Evolutionary conservation across 1,284 basidiomycete genomes (phyloP).

Genomic region (Earliella scabrosa): DNA sequence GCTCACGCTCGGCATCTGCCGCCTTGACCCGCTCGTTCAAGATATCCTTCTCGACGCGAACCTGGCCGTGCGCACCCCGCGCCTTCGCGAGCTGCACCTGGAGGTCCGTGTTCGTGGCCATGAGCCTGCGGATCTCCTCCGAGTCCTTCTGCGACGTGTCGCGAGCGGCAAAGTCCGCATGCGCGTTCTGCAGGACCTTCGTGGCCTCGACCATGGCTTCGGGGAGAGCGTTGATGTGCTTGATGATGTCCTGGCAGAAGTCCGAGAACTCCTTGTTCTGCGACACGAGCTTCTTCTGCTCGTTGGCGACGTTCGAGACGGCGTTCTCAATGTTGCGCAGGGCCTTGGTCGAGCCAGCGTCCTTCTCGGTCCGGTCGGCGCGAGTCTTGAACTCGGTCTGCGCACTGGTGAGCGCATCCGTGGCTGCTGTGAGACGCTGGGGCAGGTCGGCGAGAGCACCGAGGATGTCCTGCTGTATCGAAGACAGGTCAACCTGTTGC

Average conservation of each 20-base stretch:
- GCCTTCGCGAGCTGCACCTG: conserved; percentile 76
- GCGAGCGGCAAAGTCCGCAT: conserved; percentile 64
- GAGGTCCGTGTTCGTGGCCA: conserved; percentile 58
- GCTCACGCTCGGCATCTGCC: conserved; percentile 68
- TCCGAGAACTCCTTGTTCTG: conserved; percentile 53
- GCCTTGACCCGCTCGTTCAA: conserved; percentile 60
- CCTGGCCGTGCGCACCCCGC: conserved; percentile 73
- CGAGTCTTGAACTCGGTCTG: conserved; percentile 39
- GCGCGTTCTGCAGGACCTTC: conserved; percentile 58
- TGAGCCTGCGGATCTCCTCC: conserved; percentile 66
- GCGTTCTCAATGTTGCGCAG: conserved; percentile 48
- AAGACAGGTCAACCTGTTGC: conserved; percentile 22
- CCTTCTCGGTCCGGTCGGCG: conserved; percentile 29
- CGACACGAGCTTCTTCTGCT: conserved; percentile 48
- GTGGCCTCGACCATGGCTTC: conserved; percentile 59
- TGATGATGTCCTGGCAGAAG: conserved; percentile 53
- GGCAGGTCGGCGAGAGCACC: conserved; percentile 48
- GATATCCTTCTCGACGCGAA: conserved; percentile 81
- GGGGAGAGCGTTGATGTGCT: conserved; percentile 61
- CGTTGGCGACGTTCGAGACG: conserved; percentile 46
- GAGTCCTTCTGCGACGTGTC: conserved; percentile 62
- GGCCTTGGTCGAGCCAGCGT: conserved; percentile 26
- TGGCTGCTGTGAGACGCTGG: conserved; percentile 42
- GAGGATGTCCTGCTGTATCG: conserved; percentile 34
- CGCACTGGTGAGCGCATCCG: conserved; percentile 43